phyloP scores from a whole-genome alignment of 768 basidiomycete genomes.

The Tricholoma sp. region DNA sequence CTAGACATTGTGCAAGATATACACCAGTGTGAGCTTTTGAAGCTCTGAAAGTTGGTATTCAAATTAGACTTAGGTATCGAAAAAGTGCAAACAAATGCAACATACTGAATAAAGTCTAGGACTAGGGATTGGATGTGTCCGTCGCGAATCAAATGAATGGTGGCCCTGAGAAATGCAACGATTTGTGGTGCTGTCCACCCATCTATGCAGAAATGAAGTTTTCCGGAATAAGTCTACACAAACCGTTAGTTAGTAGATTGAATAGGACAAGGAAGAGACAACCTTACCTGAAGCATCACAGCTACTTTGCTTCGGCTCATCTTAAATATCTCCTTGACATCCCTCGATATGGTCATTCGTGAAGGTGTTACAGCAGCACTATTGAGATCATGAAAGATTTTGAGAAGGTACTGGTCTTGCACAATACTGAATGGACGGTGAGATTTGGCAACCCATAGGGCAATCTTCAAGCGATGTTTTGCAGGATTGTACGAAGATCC shows the following conservation, averaged over 20 bases:
- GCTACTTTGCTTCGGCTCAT: too few species aligned
- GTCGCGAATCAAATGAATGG: slow-evolving; percentile 15
- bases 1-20: slow-evolving; percentile 20
- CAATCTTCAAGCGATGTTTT: too few species aligned
- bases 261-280: too few species aligned
- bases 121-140: slow-evolving; percentile 14
- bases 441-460: too few species aligned
- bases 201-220: slow-evolving; percentile 22
- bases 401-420: too few species aligned
- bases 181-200: slow-evolving; percentile 25
- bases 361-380: too few species aligned
- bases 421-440: too few species aligned
- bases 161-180: slow-evolving; percentile 22
- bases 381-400: too few species aligned
- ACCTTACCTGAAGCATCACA: too few species aligned
- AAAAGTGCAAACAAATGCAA: not conserved
- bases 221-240: slow-evolving; percentile 3
- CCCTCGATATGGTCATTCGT: too few species aligned
- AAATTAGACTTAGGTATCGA: not conserved
- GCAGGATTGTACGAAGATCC: too few species aligned
- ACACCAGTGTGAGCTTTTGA: not conserved
- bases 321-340: too few species aligned
- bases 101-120: slow-evolving; percentile 17
- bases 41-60: not conserved
- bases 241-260: not conserved